A percentile compares a stretch with the other conserved stretches of the same genome.
phyloP scores from a whole-genome alignment of 352 stramenopile species.

The Pythium aristosporum region DNA sequence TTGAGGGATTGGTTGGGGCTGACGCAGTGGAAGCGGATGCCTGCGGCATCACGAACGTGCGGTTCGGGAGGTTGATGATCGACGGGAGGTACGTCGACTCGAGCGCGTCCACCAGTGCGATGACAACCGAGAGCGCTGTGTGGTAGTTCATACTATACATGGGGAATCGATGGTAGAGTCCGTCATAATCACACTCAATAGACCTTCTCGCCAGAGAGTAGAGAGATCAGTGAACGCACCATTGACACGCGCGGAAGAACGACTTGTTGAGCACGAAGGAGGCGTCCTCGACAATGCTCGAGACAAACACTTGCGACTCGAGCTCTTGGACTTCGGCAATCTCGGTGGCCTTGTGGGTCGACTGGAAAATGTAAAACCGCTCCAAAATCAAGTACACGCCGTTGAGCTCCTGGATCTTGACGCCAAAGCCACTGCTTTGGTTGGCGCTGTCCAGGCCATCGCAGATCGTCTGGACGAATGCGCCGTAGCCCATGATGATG shows the following conservation, averaged over 20 bases:
- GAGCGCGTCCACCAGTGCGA: conserved; percentile 78
- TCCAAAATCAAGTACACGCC: conserved; percentile 82
- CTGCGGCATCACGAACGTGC: conserved; percentile 57
- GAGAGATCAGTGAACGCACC: conserved; percentile 30
- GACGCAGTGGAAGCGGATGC: conserved; percentile 12
- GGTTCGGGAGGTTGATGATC: conserved; percentile 65
- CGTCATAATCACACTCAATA: background rate
- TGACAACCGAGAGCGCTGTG: conserved; percentile 78
- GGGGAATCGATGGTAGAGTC: background rate
- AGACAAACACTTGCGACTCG: conserved; percentile 64
- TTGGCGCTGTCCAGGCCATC: conserved; percentile 42
- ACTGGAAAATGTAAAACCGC: conserved; percentile 86
- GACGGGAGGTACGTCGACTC: conserved; percentile 79
- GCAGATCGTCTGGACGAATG: conserved; percentile 56
- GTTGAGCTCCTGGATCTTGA: conserved; percentile 74
- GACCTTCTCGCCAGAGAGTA: background rate
- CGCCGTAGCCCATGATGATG: conserved; percentile 64
- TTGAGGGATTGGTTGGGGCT: background rate
- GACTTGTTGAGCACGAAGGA: conserved; percentile 86
- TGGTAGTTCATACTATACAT: conserved; percentile 73
- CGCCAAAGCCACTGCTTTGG: conserved; percentile 33
- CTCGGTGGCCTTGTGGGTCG: conserved; percentile 77
- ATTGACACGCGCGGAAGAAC: conserved; percentile 74
- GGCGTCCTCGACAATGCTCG: conserved; percentile 80
- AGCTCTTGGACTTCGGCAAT: conserved; percentile 81